Percentiles rank a stretch among this genome's conserved stretches.
phyloP scores from a whole-genome alignment of 2,329 filamentous ascomycete genomes.

The Seiridium unicorne region DNA sequence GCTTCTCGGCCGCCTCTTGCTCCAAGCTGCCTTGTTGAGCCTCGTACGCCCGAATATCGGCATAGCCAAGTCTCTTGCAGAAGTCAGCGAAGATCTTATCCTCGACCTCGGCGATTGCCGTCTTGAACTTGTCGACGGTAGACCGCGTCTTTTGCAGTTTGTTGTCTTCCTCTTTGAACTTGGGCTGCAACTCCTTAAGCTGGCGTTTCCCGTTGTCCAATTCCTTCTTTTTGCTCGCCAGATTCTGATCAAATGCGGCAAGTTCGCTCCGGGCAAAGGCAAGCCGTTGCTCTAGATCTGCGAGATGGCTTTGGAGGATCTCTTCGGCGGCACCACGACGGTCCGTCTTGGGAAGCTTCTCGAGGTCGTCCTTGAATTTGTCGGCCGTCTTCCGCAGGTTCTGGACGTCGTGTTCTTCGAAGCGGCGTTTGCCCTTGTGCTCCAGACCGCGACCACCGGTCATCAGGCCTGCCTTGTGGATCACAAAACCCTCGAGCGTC shows the following conservation, averaged over 20 bases:
- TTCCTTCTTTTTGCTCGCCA: conserved; percentile 81
- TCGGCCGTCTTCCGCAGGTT: conserved; percentile 75
- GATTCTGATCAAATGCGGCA: conserved; percentile 75
- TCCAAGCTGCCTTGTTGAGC: conserved; percentile 89
- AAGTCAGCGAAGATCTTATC: conserved; percentile 85
- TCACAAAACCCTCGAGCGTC: conserved; percentile 90
- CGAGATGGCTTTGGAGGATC: conserved; percentile 73
- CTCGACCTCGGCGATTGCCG: conserved; percentile 75
- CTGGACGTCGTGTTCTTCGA: conserved; percentile 87
- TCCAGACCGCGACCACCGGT: conserved; percentile 86
- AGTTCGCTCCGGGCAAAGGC: conserved; percentile 72
- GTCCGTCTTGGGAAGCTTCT: conserved; percentile 75
- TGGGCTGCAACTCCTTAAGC: conserved; percentile 73
- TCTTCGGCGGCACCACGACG: conserved; percentile 78
- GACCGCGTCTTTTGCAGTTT: conserved; percentile 60
- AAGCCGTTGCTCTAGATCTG: conserved; percentile 75
- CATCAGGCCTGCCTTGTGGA: conserved; percentile 95
- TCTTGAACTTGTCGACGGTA: conserved; percentile 51
- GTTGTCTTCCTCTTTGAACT: conserved; percentile 69
- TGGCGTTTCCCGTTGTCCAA: conserved; percentile 71
- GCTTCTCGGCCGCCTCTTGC: conserved; percentile 84
- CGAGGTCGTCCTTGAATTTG: conserved; percentile 74
- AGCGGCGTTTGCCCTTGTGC: conserved; percentile 74
- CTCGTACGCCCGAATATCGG: conserved; percentile 89
- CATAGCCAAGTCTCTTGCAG: conserved; percentile 82